Base-by-base conservation (phyloP, 1,284 basidiomycete genomes). In the Trametes hirsuta region DNA sequence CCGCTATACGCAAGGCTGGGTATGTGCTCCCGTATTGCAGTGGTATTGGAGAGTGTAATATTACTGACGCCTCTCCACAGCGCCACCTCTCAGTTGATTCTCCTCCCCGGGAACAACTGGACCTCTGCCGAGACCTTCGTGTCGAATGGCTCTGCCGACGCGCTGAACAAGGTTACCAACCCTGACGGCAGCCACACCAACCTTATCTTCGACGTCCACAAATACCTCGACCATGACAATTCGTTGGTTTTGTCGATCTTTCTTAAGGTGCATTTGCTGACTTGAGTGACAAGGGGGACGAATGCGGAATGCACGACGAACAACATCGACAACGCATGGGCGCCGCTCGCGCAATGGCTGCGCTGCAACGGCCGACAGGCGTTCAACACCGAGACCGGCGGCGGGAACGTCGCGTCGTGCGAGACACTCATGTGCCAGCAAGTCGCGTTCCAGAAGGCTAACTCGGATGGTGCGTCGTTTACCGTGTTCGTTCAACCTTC, bases 321-420 rank as follows among this genome's bases (percentile, higher is more conserved):
- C 69, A 84, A 84, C 72, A 84, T 84, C 58, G 76, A 77, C 25
- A 72, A 74, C 36, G 74, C 80, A 4, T 81, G 83, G 78, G 71
- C 68, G 11, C 79, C 80, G 22, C 78, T 88, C 37, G 76, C 78
- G 3, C 65, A 74, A 40, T 87, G 80, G 79, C 76, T 87, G 11
- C 73, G 80, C 35, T 69, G 69, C 54, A 80, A 84, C 58, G 77
- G 77, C n/a, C 79, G 86, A 42, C 82, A 85, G 66, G 86, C 85
- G 6, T 78, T 88, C 69, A 79, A 85, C 67, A 84, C 84, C 14
- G 86, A 88, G 70, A 86, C 84, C 0, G 86, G 86, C 45, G 86
- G 84, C 34, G 84, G 82, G 44, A 77, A 85, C 59, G 79, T 78
- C 41, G 75, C 75, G 18, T 79, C 79, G 12, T 85, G 84, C 68